Conservation (phyloP, 805 yeast genomes). For the Spathaspora hagerdaliae region DNA sequence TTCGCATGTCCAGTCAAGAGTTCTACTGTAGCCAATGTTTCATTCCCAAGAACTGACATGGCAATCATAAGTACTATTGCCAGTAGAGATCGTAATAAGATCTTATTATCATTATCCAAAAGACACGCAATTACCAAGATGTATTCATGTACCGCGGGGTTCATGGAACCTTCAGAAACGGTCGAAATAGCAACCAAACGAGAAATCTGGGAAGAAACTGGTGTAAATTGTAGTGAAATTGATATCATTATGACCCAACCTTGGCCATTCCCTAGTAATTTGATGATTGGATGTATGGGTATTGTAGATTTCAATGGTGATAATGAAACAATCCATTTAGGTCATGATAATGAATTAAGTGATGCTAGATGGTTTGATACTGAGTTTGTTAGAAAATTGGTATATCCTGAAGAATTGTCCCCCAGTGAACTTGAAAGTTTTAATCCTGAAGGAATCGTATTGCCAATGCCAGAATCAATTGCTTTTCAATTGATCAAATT, state of each 20-base stretch:
- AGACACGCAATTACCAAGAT: constrained; percentile 52
- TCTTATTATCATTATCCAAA: constrained; percentile 68
- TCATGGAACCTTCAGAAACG: constrained; percentile 92
- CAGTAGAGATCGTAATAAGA: constrained; percentile 52
- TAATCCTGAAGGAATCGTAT: constrained; percentile 32
- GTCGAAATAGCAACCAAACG: constrained; percentile 83
- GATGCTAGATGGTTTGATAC: constrained; percentile 85
- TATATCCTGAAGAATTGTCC: constrained; percentile 12
- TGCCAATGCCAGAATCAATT: constrained; percentile 43
- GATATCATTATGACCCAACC: constrained; percentile 77
- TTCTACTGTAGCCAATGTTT: constrained; percentile 61
- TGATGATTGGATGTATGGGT: constrained; percentile 91
- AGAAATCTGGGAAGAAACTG: constrained; percentile 96
- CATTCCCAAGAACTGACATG: constrained; percentile 91
- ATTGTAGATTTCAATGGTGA: constrained; percentile 65
- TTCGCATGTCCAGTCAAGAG: constrained; percentile 35
- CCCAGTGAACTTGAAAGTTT: constrained; percentile 16
- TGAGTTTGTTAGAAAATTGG: constrained; percentile 43
- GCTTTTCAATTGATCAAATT: constrained; percentile 42
- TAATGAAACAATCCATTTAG: constrained; percentile 63
- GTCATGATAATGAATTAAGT: constrained; percentile 79
- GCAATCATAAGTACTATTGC: constrained; percentile 80
- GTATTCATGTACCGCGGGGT: constrained; percentile 91
- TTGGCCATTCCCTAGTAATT: constrained; percentile 94
- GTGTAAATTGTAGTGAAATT: constrained; percentile 60